These are phyloP conservation scores for Wickerhamomyces chaumierensis DNA, from an alignment of 805 yeast species.

Conservation along the genomic window DNA sequence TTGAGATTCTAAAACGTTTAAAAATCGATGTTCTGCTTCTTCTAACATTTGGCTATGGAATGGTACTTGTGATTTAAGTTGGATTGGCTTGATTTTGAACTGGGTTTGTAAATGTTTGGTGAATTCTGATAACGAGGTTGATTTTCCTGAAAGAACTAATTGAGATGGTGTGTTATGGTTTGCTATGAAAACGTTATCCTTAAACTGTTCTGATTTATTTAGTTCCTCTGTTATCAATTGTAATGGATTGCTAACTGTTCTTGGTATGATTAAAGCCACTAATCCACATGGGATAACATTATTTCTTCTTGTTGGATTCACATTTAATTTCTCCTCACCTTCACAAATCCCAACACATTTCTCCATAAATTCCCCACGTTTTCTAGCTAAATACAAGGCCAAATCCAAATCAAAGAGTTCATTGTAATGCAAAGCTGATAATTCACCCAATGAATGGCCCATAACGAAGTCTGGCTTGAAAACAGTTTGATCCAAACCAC, in stretches of 20 bases:
- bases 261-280: conserved; percentile 1
- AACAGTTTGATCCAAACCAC: conserved; percentile 15
- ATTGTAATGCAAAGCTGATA: conserved; percentile 24
- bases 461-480: conserved; percentile 15
- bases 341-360: conserved; percentile 11
- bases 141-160: conserved; percentile 30
- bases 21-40: conserved; percentile 20
- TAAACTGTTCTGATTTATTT: background rate
- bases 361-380: conserved; percentile 30
- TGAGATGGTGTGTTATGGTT: conserved; percentile 30
- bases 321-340: conserved; percentile 25
- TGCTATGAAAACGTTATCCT: conserved; percentile 23
- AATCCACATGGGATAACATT: conserved; percentile 7
- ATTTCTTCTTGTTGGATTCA: conserved; percentile 20
- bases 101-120: conserved; percentile 10
- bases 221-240: background rate
- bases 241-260: background rate
- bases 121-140: conserved; percentile 6
- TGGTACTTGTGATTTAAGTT: conserved; percentile 30
- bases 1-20: conserved; percentile 6
- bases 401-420: conserved; percentile 16
- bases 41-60: conserved; percentile 30
- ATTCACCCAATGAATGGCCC: conserved; percentile 37
- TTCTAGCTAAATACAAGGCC: conserved; percentile 18
- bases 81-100: conserved; percentile 18